Evolutionary conservation across 257 asterid genomes (phyloP).

Genomic region (Primulina tabacum): DNA sequence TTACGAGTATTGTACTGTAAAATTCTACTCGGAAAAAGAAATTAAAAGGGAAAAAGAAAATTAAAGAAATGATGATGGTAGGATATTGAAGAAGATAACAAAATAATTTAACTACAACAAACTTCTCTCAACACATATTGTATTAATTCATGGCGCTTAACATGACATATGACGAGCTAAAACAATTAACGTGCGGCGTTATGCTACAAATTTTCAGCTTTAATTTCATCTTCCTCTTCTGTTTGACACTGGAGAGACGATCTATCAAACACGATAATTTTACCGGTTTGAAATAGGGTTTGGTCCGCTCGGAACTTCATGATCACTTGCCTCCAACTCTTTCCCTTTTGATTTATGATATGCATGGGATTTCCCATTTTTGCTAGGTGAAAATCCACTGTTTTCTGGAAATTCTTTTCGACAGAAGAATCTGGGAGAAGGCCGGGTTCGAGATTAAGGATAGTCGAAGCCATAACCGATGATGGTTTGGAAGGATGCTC

Average conservation of each 20-base stretch:
- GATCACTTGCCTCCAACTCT: conserved; percentile 53
- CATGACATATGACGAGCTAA: no score
- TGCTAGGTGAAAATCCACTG: conserved; percentile 25
- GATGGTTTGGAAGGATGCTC: conserved; percentile 17
- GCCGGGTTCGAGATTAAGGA: background rate
- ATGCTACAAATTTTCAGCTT: background rate
- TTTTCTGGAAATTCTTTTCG: background rate
- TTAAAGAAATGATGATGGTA: no score
- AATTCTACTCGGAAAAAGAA: no score
- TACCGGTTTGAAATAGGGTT: conserved; percentile 77
- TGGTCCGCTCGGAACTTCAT: conserved; percentile 90
- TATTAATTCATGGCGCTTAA: no score
- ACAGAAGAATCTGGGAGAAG: conserved; percentile 15
- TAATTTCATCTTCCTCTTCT: background rate
- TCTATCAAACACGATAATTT: background rate
- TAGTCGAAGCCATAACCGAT: conserved; percentile 10
- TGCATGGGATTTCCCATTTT: conserved; percentile 11
- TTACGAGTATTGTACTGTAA: no score
- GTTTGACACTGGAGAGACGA: no score
- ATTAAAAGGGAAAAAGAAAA: no score
- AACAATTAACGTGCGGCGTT: no score
- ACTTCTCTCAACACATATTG: background rate
- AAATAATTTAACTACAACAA: no score
- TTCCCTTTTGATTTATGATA: conserved; percentile 24
- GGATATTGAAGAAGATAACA: no score